phyloP scores from a whole-genome alignment of 1,284 basidiomycete species.

The Rhodotorula sp. region DNA sequence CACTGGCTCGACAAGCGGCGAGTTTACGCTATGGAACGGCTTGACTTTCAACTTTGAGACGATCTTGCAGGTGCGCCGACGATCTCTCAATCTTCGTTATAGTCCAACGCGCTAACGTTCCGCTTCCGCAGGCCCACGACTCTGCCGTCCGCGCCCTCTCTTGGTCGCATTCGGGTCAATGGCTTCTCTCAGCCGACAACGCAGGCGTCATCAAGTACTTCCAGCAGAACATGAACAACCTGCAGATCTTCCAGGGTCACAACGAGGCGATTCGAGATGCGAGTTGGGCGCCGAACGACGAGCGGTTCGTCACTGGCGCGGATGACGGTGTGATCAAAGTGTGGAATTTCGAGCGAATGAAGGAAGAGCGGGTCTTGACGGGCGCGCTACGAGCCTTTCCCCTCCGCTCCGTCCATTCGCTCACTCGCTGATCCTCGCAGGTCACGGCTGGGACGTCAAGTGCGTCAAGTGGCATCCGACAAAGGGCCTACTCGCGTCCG shows the following conservation, averaged over 20 bases:
- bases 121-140: conserved; percentile 68
- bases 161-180: conserved; percentile 87
- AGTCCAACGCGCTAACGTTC: background rate
- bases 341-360: conserved; percentile 90
- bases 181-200: conserved; percentile 89
- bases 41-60: conserved; percentile 99
- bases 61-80: conserved; percentile 66
- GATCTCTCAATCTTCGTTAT: background rate
- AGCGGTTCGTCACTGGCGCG: conserved; percentile 85
- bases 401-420: background rate
- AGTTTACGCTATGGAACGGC: conserved; percentile 99
- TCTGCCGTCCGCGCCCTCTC: conserved; percentile 83
- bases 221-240: conserved; percentile 97
- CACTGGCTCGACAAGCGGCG: conserved; percentile 93
- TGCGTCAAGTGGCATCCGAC: conserved; percentile 98
- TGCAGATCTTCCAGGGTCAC: conserved; percentile 88
- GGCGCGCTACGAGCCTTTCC: conserved; percentile 54
- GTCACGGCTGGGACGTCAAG: conserved; percentile 98
- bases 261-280: conserved; percentile 78
- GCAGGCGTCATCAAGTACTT: conserved; percentile 96
- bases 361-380: conserved; percentile 79
- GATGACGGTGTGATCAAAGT: conserved; percentile 92
- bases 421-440: conserved; percentile 49
- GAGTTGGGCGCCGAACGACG: conserved; percentile 87
- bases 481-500: conserved; percentile 88